Conservation (phyloP, 306 rosid genomes). For the Lagenaria siceraria region DNA sequence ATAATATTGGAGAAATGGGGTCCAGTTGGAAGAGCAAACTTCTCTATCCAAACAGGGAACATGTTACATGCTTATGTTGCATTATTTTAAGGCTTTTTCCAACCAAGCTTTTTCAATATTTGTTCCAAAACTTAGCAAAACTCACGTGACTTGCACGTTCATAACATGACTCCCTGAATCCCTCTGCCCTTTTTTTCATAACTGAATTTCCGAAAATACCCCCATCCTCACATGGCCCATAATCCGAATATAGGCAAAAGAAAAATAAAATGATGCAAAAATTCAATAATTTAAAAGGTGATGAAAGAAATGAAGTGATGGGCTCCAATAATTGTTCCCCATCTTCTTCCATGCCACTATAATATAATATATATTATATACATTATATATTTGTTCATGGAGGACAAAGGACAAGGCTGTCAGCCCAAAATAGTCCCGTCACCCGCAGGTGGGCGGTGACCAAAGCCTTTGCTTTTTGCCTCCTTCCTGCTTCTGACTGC, state of each 20-base stretch:
- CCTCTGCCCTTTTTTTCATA: neutral
- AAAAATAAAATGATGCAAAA: neutral
- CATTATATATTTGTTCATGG: neutral
- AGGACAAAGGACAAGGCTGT: neutral
- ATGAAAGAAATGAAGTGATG: neutral
- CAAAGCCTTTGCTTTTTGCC: neutral
- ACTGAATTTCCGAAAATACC: neutral
- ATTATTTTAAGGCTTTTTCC: neutral
- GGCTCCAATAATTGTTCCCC: slow-evolving; percentile 32
- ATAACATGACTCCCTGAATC: slow-evolving; percentile 21
- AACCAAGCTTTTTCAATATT: slow-evolving; percentile 1
- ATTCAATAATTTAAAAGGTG: slow-evolving; percentile 22
- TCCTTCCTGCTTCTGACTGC: neutral
- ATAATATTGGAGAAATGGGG: too few species aligned
- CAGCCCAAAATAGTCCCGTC: neutral
- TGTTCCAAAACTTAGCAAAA: slow-evolving; percentile 15
- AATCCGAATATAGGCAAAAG: neutral
- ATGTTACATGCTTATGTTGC: neutral
- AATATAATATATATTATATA: neutral
- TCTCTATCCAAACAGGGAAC: slow-evolving; percentile 5
- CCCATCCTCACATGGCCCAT: neutral
- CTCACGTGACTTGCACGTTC: slow-evolving; percentile 46
- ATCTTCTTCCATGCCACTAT: neutral
- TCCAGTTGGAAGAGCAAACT: neutral
- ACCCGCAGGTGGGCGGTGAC: slow-evolving; percentile 2